Percentiles rank a stretch among this genome's conserved stretches.
Evolutionary conservation across 306 rosid genomes (phyloP).

Genomic region (Calophaca sinica): DNA sequence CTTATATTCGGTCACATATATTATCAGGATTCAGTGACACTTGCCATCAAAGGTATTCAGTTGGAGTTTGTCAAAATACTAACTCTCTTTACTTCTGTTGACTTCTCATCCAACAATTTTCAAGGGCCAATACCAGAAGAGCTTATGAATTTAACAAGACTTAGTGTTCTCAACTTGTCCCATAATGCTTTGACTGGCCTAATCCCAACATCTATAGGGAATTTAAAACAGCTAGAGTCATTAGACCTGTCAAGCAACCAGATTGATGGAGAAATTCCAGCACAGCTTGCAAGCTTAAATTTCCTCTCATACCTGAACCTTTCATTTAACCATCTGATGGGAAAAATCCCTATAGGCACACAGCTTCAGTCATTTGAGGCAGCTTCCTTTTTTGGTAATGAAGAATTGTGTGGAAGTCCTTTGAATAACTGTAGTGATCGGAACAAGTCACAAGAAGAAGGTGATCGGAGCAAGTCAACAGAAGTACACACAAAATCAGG

Average conservation of each 20-base stretch:
- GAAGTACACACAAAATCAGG: conserved; percentile 20
- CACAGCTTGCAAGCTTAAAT: conserved; percentile 7
- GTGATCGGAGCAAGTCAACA: no score
- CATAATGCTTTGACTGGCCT: conserved; percentile 46
- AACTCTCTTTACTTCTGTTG: conserved; percentile 40
- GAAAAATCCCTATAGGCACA: conserved; percentile 34
- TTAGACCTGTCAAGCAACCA: conserved; percentile 56
- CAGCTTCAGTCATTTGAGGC: conserved; percentile 40
- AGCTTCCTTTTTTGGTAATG: conserved; percentile 23
- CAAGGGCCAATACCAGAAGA: conserved; percentile 56
- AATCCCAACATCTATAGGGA: conserved; percentile 48
- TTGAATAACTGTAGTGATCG: not conserved
- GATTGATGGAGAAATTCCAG: conserved; percentile 43
- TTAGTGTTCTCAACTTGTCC: conserved; percentile 44
- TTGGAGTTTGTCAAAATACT: conserved; percentile 41
- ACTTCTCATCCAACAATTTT: conserved; percentile 50
- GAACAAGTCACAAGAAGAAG: no score
- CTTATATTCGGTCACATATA: not conserved
- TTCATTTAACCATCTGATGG: conserved; percentile 42
- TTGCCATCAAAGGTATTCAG: conserved; percentile 44
- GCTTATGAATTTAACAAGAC: conserved; percentile 42
- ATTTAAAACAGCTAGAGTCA: conserved; percentile 45
- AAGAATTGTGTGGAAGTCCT: conserved; percentile 49
- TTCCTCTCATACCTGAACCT: conserved; percentile 51
- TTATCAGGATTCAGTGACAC: conserved; percentile 50